Evolutionary conservation across 148 eudicot genomes (phyloP), one percentile per base, ranked within the genome.

Genomic region (Vaccinium vitisidaea): DNA sequence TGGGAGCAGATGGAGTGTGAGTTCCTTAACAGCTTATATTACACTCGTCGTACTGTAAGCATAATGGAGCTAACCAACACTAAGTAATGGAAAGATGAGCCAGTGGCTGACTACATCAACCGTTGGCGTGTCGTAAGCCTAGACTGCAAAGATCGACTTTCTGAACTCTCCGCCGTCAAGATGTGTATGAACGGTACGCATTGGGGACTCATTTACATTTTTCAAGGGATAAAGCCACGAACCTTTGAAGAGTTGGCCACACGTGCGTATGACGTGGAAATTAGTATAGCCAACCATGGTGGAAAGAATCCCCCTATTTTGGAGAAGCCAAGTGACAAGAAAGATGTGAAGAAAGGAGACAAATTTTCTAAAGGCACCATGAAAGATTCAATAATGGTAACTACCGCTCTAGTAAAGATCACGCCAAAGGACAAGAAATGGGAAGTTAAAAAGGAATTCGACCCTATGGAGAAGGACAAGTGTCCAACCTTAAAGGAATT

Each of bases 11-110:
- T 39, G 43, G 43, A 39, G 27, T 21, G 23, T 0, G 61, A 78
- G 18, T 78, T 78, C 18, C 12, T n/a, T 2, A 7, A 50, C 2
- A 63, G 59, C 18, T 78, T 78, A 43, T 78, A 50, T 10, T 25
- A 39, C 13, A 78, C 81, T 2, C 19, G 61, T 52, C 18, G 39
- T 12, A n/a, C 18, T 4, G 8, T 53, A 32, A 52, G 81, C 14
- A 78, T 78, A 43, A 53, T 78, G 27, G 43, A 78, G 53, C 36
- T 78, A 12, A 52, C 39, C 4, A 78, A 78, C 39, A 78, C 81
- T 15, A n/a, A 12, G 8, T 63, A 52, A 10, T n/a, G 39, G 16
- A 78, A 78, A 4, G 81, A 53, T 2, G 81, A 78, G 15, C 36
- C 39, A 7, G 8, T 78, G 11, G 12, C 10, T 0, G 61, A 78